These are phyloP conservation scores for Solanum ossicruentum DNA, from an alignment of 257 asterid genomes.

Conservation along the genomic window DNA sequence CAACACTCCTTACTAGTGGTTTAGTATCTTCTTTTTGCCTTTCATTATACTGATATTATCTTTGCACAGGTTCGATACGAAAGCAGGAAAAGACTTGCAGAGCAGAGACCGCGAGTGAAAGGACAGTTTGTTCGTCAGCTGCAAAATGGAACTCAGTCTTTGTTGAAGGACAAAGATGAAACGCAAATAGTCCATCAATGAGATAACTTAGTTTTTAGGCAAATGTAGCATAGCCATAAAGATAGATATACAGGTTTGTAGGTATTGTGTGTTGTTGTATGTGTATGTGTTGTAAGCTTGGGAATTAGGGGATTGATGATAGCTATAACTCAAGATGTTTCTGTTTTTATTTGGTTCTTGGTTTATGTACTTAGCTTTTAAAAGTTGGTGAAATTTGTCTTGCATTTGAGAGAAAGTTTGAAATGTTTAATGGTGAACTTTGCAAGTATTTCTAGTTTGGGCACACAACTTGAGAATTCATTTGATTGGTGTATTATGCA, in stretches of 20 bases:
- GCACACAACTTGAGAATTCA: neutral
- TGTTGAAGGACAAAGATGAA: neutral
- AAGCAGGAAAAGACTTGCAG: conserved; percentile 15
- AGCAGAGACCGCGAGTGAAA: conserved; percentile 10
- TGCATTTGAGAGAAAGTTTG: neutral
- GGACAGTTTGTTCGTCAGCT: conserved; percentile 12
- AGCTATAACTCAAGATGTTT: neutral
- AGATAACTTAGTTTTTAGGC: neutral
- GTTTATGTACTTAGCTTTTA: neutral
- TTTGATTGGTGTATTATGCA: neutral
- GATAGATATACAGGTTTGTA: neutral
- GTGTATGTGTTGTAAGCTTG: neutral
- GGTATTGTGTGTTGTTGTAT: neutral
- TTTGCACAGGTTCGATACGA: conserved; percentile 2
- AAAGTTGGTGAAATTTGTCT: neutral
- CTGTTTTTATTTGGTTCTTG: neutral
- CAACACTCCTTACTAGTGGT: neutral
- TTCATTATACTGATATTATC: neutral
- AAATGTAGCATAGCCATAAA: neutral
- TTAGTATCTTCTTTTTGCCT: neutral
- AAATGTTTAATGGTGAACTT: neutral
- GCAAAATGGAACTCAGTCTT: neutral
- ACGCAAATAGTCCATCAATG: neutral
- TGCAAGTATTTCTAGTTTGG: neutral
- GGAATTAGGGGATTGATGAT: neutral